These are phyloP conservation scores for Microthyrium microscopicum DNA, from an alignment of 2,329 filamentous ascomycete species.

Conservation along the genomic window DNA sequence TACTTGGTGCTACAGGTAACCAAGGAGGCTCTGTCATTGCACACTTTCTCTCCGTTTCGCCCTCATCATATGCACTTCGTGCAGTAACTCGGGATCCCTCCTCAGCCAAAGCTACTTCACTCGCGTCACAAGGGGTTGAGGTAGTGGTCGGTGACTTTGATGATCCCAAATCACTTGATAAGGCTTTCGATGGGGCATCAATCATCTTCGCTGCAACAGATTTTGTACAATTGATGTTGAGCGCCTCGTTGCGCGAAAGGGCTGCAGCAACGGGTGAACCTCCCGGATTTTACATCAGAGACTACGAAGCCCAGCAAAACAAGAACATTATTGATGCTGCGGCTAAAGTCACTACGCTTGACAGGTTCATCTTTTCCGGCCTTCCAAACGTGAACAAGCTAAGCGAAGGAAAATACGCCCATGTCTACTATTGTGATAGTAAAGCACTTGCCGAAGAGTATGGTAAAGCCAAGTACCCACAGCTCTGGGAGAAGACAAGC, in stretches of 20 bases:
- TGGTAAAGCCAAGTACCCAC: constrained; percentile 1
- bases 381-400: constrained; percentile 20
- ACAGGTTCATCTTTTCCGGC: constrained; percentile 24
- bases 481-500: constrained; percentile 16
- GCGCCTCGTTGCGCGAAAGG: constrained; percentile 16
- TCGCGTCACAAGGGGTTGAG: constrained; percentile 15
- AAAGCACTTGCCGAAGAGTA: constrained; percentile 19
- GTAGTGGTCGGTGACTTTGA: constrained; percentile 17
- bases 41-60: constrained; percentile 28
- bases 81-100: constrained; percentile 17
- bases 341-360: constrained; percentile 14
- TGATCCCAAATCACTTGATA: constrained; percentile 14
- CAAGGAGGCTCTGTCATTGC: constrained; percentile 34
- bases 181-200: constrained; percentile 26
- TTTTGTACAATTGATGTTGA: constrained; percentile 37
- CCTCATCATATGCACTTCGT: too few species aligned
- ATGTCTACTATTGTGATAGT: constrained; percentile 26
- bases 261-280: neutral
- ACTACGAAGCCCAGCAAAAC: constrained; percentile 13
- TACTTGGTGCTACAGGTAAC: constrained; percentile 37
- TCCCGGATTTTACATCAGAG: neutral
- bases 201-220: constrained; percentile 40
- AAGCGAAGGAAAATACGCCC: constrained; percentile 25
- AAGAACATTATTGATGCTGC: constrained; percentile 23
- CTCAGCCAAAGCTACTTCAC: constrained; percentile 11